Percentiles rank a stretch among this genome's conserved stretches.
Conservation (phyloP, 129 eudicot genomes). For the Arctium lappa region DNA sequence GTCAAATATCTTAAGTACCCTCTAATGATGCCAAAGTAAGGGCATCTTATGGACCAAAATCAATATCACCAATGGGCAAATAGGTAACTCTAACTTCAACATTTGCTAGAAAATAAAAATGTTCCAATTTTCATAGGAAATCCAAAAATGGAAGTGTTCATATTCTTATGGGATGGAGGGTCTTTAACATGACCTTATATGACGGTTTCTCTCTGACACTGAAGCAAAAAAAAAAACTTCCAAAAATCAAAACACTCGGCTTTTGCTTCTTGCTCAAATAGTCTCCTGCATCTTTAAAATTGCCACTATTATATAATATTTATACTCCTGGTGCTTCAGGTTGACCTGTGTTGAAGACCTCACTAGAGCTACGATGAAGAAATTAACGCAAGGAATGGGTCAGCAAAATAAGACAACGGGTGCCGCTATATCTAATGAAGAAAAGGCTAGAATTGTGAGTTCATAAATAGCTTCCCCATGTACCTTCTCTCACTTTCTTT, state of each 20-base stretch:
- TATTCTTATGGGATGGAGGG: neutral
- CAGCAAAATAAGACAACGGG: constrained; percentile 73
- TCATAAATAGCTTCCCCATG: neutral
- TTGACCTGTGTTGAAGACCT: constrained; percentile 62
- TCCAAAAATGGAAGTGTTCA: neutral
- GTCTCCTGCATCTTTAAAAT: neutral
- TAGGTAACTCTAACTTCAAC: neutral
- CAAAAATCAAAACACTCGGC: neutral
- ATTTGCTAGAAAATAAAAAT: too few relatives aligned
- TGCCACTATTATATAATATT: neutral
- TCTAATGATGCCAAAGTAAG: neutral
- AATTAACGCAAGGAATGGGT: constrained; percentile 70
- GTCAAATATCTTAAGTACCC: neutral
- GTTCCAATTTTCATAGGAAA: too few relatives aligned
- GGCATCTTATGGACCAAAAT: neutral
- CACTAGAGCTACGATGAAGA: constrained; percentile 56
- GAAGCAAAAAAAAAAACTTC: neutral
- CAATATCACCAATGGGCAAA: neutral
- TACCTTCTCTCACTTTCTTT: neutral
- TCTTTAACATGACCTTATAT: neutral
- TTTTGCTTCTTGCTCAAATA: neutral
- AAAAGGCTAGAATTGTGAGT: constrained; percentile 45
- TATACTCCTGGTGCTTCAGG: constrained; percentile 34
- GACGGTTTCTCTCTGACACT: neutral
- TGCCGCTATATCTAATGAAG: constrained; percentile 60